phyloP scores from a whole-genome alignment of 2,329 filamentous ascomycete species.

The Ophiostoma quercus region DNA sequence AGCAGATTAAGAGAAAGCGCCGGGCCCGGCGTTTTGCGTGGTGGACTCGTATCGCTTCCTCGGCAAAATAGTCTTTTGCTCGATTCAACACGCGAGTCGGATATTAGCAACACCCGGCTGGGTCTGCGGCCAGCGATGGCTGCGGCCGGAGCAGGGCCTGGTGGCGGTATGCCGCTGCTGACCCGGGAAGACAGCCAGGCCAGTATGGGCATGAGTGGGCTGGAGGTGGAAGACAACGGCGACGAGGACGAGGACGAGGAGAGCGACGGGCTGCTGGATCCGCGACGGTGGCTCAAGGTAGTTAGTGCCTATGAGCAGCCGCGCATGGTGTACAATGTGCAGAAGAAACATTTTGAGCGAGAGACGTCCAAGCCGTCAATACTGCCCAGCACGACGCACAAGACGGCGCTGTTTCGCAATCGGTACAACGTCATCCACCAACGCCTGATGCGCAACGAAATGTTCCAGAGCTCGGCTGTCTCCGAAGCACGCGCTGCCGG shows the following conservation, averaged over 20 bases:
- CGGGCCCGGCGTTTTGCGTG: background rate
- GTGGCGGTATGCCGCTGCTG: constrained; percentile 34
- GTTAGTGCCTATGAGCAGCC: constrained; percentile 83
- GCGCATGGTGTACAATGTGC: constrained; percentile 65
- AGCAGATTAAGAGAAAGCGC: constrained; percentile 11
- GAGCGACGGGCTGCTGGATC: constrained; percentile 59
- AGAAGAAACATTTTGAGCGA: constrained; percentile 88
- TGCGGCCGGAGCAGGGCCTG: background rate
- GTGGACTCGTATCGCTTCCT: constrained; percentile 38
- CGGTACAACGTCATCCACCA: constrained; percentile 90
- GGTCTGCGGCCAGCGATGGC: constrained; percentile 45
- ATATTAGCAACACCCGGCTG: constrained; percentile 50
- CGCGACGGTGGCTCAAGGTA: constrained; percentile 77
- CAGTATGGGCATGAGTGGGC: constrained; percentile 58
- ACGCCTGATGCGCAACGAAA: constrained; percentile 83
- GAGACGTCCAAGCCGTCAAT: constrained; percentile 61
- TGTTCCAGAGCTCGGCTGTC: constrained; percentile 79
- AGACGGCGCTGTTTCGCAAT: constrained; percentile 81
- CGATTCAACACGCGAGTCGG: constrained; percentile 48
- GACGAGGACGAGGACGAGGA: constrained; percentile 61
- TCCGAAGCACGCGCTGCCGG: constrained; percentile 52
- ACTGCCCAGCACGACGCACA: constrained; percentile 71
- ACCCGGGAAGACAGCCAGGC: constrained; percentile 57
- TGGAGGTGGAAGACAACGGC: constrained; percentile 50
- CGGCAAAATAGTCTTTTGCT: constrained; percentile 62